Conservation (phyloP, 495 filamentous ascomycete species). For the Aspergillus funiculosus region DNA sequence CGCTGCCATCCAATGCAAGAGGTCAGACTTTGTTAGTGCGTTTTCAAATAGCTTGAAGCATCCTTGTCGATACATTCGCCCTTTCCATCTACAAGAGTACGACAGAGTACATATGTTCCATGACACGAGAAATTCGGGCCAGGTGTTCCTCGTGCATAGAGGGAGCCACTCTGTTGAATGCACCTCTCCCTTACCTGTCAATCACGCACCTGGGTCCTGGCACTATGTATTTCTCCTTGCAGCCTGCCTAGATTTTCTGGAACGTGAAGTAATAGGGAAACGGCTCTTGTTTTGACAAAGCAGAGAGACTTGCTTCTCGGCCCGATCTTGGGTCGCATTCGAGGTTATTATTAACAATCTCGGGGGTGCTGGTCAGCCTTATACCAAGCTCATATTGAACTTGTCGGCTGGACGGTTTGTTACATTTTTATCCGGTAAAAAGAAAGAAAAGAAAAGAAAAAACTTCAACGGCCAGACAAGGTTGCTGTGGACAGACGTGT, state of each 20-base stretch:
- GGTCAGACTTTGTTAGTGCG: not conserved
- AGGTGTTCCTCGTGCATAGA: constrained; percentile 8
- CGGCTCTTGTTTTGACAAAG: not conserved
- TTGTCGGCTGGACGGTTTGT: too few relatives aligned
- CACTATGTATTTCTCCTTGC: not conserved
- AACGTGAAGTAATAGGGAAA: not conserved
- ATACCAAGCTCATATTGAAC: too few relatives aligned
- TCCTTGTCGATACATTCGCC: constrained; percentile 8
- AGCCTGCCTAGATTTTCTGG: constrained; percentile 4
- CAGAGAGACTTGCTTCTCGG: constrained; percentile 3
- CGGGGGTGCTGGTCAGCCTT: too few relatives aligned
- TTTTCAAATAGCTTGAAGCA: constrained; percentile 7
- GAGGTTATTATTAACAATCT: not conserved
- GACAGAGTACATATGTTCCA: constrained; percentile 2
- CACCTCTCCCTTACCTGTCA: constrained; percentile 6
- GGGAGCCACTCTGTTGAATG: constrained; percentile 4
- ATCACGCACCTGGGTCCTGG: constrained; percentile 1
- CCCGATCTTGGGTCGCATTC: constrained; percentile 3
- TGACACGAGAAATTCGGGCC: not conserved
- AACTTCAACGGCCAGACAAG: too few relatives aligned
- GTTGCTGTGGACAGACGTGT: too few relatives aligned
- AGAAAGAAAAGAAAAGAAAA: too few relatives aligned
- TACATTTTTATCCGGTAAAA: too few relatives aligned
- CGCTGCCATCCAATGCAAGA: constrained; percentile 4
- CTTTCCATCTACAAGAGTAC: not conserved